Conservation (phyloP, 306 rosid species). For the Rubus parviflorus region DNA sequence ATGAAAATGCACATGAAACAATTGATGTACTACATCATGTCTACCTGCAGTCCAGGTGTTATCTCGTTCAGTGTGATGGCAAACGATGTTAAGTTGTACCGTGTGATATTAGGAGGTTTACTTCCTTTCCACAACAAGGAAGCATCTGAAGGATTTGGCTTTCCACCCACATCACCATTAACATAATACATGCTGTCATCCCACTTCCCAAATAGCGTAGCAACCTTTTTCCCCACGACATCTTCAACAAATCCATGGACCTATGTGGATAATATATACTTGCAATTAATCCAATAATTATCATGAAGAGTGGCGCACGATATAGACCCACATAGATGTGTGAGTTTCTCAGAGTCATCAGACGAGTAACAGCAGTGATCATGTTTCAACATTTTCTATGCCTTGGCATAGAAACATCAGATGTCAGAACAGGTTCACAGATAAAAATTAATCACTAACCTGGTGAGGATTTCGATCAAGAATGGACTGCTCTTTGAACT, state of each 20-base stretch:
- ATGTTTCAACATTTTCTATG: constrained; percentile 4
- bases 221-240: constrained; percentile 55
- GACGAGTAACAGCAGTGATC: not conserved
- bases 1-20: constrained; percentile 35
- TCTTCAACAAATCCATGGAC: constrained; percentile 89
- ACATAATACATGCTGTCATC: constrained; percentile 72
- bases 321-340: not conserved
- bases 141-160: constrained; percentile 50
- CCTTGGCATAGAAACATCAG: not conserved
- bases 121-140: constrained; percentile 77
- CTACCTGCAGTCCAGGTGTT: constrained; percentile 81
- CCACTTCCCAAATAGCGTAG: constrained; percentile 92
- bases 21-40: constrained; percentile 41
- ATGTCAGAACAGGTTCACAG: not conserved
- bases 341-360: not conserved
- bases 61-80: constrained; percentile 90
- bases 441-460: constrained; percentile 46
- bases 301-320: not conserved
- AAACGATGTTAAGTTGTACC: constrained; percentile 95
- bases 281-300: constrained; percentile 13
- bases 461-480: constrained; percentile 98
- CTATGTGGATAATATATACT: constrained; percentile 36
- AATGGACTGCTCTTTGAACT: constrained; percentile 89
- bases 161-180: constrained; percentile 56
- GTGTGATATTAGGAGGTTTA: constrained; percentile 63